phyloP scores from a whole-genome alignment of 2,329 filamentous ascomycete genomes.

The Trichoderma semiorbis region DNA sequence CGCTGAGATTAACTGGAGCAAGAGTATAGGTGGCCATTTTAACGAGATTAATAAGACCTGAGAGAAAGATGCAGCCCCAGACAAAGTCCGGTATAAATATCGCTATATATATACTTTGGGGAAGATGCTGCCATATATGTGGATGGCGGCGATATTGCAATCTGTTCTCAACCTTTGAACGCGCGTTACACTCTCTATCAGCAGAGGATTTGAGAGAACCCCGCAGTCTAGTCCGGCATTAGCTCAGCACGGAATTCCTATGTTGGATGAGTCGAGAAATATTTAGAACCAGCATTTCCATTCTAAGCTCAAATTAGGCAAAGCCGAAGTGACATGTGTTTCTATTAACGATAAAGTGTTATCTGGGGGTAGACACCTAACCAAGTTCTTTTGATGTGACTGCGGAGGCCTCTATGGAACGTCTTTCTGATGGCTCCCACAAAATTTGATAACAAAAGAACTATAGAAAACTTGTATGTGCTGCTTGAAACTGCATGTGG shows the following conservation, averaged over 20 bases:
- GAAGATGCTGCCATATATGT: neutral
- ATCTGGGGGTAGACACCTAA: neutral
- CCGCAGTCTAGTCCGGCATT: neutral
- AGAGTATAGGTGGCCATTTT: conserved; percentile 1
- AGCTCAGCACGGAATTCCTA: neutral
- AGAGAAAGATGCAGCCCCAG: fast-evolving
- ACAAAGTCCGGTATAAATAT: neutral
- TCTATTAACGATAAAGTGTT: neutral
- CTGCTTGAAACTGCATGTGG: neutral
- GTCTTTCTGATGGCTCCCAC: neutral
- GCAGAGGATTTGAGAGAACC: neutral
- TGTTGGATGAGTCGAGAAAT: neutral
- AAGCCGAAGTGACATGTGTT: neutral
- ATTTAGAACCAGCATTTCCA: neutral
- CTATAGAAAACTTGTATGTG: neutral
- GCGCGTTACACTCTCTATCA: neutral
- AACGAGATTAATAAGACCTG: neutral
- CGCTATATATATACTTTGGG: neutral
- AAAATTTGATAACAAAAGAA: neutral
- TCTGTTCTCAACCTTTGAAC: neutral
- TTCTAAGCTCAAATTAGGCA: neutral
- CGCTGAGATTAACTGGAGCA: neutral
- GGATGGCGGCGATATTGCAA: neutral
- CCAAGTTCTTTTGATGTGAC: neutral
- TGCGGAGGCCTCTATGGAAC: neutral